These are phyloP conservation scores for Madurella mycetomatis DNA, from an alignment of 2,329 filamentous ascomycete genomes.

Conservation along the genomic window DNA sequence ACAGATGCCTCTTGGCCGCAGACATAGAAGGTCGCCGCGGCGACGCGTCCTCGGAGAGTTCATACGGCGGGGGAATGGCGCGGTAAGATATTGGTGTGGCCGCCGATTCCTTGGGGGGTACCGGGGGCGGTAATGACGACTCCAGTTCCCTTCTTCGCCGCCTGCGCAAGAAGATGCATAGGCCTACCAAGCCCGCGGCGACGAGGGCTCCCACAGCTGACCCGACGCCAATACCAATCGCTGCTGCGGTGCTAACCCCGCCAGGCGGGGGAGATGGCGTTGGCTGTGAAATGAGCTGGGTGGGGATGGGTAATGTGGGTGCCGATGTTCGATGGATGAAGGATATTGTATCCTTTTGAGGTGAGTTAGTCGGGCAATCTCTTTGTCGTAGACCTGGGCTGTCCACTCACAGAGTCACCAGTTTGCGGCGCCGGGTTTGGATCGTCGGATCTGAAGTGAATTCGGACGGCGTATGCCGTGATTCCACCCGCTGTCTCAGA, in stretches of 20 bases:
- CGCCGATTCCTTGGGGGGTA: conserved; percentile 21
- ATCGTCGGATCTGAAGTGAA: conserved; percentile 22
- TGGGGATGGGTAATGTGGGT: conserved; percentile 5
- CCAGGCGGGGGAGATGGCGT: conserved; percentile 1
- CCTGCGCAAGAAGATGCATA: conserved; percentile 23
- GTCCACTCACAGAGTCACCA: conserved; percentile 4
- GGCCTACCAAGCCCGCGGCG: conserved; percentile 12
- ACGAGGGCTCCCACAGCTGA: conserved; percentile 23
- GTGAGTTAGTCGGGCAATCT: background rate
- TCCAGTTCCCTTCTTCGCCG: conserved; percentile 16
- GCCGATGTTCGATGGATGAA: background rate
- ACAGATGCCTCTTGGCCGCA: conserved; percentile 5
- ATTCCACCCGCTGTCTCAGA: conserved; percentile 18
- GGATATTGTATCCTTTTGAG: background rate
- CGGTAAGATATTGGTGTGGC: conserved; percentile 1
- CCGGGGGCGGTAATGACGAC: conserved; percentile 12
- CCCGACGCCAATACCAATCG: conserved; percentile 28
- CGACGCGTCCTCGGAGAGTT: conserved; percentile 20
- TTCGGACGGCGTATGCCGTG: conserved; percentile 23
- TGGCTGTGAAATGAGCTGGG: conserved; percentile 6
- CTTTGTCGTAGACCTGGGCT: background rate
- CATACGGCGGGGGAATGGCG: conserved; percentile 16
- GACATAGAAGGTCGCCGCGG: conserved; percentile 3
- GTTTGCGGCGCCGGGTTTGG: conserved; percentile 3
- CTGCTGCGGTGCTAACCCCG: conserved; percentile 22